Percentiles rank a stretch among this genome's conserved stretches.
Evolutionary conservation across 768 basidiomycete species (phyloP).

Genomic region (Boletus rufocinnamomeus): DNA sequence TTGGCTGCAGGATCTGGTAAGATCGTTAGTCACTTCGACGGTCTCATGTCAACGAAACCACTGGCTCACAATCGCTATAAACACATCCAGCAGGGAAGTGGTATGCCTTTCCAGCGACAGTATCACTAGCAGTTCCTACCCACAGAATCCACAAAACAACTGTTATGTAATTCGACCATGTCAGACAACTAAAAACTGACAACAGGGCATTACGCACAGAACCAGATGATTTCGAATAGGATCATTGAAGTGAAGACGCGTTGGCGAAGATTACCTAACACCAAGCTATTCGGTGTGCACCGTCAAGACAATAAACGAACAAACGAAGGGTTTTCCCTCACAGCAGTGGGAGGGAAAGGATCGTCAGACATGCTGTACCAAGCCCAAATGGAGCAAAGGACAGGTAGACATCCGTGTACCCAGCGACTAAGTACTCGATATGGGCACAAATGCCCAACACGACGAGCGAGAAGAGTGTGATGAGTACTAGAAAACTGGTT

Average conservation of each 20-base stretch:
- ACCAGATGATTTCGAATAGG: slow-evolving; percentile 30
- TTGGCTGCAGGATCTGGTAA: slow-evolving; percentile 12
- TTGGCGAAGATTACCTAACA: slow-evolving; percentile 9
- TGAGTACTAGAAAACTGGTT: slow-evolving; percentile 12
- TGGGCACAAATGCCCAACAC: slow-evolving; percentile 27
- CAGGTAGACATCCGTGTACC: not conserved
- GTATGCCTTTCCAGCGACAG: slow-evolving; percentile 7
- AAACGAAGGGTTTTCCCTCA: slow-evolving; percentile 10
- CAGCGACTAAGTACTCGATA: slow-evolving; percentile 16
- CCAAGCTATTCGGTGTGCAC: slow-evolving; percentile 18
- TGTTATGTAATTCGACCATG: not conserved
- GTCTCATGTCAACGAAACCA: not conserved
- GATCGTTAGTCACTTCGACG: not conserved
- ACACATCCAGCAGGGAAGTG: slow-evolving; percentile 24
- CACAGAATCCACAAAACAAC: slow-evolving; percentile 29
- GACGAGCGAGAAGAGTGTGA: slow-evolving; percentile 18
- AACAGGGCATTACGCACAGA: slow-evolving; percentile 19
- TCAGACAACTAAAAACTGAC: not conserved
- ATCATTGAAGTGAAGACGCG: slow-evolving; percentile 25
- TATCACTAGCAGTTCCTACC: slow-evolving; percentile 18
- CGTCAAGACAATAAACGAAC: not conserved
- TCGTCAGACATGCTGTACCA: slow-evolving; percentile 16
- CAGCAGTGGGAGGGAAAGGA: slow-evolving; percentile 27
- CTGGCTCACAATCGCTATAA: slow-evolving; percentile 11
- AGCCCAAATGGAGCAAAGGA: slow-evolving; percentile 23